phyloP scores from a whole-genome alignment of 169 alveolate species.

The Plasmodium vivax region DNA sequence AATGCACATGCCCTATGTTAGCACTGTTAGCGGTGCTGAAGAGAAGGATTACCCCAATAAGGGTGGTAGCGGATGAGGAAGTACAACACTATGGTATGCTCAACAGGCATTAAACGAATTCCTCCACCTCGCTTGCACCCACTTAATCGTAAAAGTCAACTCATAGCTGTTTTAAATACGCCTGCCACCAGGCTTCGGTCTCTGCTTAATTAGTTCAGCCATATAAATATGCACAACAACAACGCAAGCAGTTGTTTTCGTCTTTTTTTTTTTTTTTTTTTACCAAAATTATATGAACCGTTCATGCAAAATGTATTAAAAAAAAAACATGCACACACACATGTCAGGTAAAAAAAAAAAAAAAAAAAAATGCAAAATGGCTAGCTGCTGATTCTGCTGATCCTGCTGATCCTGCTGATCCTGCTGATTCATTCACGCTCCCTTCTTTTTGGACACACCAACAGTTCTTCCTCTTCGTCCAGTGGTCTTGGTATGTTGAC shows the following conservation, averaged over 20 bases:
- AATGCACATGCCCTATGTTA: background rate
- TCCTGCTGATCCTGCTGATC: too few species aligned
- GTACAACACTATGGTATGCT: background rate
- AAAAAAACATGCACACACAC: background rate
- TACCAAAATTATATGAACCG: background rate
- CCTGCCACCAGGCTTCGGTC: background rate
- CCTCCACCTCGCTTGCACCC: background rate
- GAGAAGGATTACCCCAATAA: background rate
- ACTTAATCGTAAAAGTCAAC: background rate
- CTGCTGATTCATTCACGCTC: conserved; percentile 76
- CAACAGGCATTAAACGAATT: background rate
- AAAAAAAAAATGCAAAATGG: background rate
- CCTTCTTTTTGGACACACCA: conserved; percentile 97
- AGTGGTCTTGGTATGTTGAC: conserved; percentile 99
- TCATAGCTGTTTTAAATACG: background rate
- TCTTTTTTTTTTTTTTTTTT: conserved; percentile 1
- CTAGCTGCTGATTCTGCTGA: conserved; percentile 5
- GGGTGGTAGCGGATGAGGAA: background rate
- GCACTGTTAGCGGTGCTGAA: background rate
- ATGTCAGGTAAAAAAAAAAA: conserved; percentile 9
- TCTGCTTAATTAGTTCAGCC: background rate
- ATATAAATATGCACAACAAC: background rate
- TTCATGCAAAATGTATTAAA: background rate
- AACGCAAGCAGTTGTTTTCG: background rate
- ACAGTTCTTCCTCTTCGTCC: conserved; percentile 99